Base-by-base conservation (phyloP, 2,329 filamentous ascomycete genomes). In the Cladorrhinum sp. region DNA sequence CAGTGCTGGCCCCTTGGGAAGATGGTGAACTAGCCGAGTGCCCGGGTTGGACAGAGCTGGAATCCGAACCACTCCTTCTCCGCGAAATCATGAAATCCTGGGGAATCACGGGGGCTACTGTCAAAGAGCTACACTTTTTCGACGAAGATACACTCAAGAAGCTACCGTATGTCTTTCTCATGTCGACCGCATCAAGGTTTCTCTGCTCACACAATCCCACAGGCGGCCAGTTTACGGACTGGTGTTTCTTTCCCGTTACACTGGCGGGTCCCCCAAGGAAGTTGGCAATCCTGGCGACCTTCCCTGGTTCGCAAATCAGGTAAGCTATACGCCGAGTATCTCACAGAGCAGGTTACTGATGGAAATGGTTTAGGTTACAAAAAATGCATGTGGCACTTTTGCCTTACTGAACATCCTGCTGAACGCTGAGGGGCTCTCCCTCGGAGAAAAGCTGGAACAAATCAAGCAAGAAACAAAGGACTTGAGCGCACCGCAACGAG, bases 291-390 rank as follows among this genome's bases (percentile, higher is more conserved):
- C 66, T 83, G 77, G 69, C 80, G 59, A 79, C 2, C 77, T 85
- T 28, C 79, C 98, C 18, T 99, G 95, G 94, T 98, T 97, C 73
- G 92, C 93, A 26, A 97, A 97, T 70, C 94, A 96, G 77, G 89
- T 91, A 71, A 20, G 76, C 68, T 10, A 36, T 18, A 49, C 39
- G 23, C 26, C 1, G 12, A 58, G 12, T 30, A 1, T 21, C 23
- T 36, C 18, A 52, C 55, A 8, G 26, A 21, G 12, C n/a, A 12
- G 14, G 46, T 56, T 24, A 24, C 57, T 64, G 14, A 60, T 24
- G 10, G 1, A 20, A 8, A 28, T 24, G 49, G 16, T n/a, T 20
- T 63, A 94, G 88, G 92, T 90, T 1, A 88, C 86, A 0, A 82
- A 85, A 59, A 96, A 96, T 73, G 89, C 92, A 24, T 99, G 95